phyloP scores from a whole-genome alignment of 306 rosid species.

The Prunus campanulata region DNA sequence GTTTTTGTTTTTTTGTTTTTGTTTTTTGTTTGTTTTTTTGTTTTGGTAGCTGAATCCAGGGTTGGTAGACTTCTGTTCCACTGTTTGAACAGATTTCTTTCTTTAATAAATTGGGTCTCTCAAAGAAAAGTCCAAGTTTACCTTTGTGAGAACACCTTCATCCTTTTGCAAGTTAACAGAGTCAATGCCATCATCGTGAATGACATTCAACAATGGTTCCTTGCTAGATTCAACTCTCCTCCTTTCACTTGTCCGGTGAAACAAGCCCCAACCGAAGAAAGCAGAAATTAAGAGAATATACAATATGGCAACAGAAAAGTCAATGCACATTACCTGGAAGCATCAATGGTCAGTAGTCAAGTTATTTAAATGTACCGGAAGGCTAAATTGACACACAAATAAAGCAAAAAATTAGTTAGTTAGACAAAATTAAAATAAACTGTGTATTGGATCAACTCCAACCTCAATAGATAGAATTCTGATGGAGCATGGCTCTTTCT shows the following conservation, averaged over 20 bases:
- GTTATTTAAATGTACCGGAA: conserved; percentile 19
- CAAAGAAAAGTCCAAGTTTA: conserved; percentile 23
- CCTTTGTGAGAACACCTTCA: conserved; percentile 46
- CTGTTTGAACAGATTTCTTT: no score
- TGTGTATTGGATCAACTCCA: conserved; percentile 14
- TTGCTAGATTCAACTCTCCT: conserved; percentile 37
- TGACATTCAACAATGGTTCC: conserved; percentile 67
- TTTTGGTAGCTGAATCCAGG: no score
- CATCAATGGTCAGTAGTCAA: conserved; percentile 27
- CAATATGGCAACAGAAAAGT: conserved; percentile 59
- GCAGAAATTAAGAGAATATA: conserved; percentile 57
- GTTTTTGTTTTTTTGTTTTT: no score
- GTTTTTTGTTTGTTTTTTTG: no score
- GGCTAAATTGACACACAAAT: not conserved
- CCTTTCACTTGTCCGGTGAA: conserved; percentile 53
- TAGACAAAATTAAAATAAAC: conserved; percentile 12
- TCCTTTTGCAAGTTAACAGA: conserved; percentile 37
- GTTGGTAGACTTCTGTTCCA: no score
- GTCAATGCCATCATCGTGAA: conserved; percentile 37
- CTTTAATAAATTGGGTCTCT: not conserved
- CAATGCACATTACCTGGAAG: conserved; percentile 79
- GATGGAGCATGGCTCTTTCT: conserved; percentile 59
- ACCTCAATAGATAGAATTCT: conserved; percentile 77
- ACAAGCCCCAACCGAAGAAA: conserved; percentile 73
- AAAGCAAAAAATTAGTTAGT: conserved; percentile 1